Evolutionary conservation across 371 early-diverging fungal species (phyloP).

Genomic region (Apophysomyces ossiformis): DNA sequence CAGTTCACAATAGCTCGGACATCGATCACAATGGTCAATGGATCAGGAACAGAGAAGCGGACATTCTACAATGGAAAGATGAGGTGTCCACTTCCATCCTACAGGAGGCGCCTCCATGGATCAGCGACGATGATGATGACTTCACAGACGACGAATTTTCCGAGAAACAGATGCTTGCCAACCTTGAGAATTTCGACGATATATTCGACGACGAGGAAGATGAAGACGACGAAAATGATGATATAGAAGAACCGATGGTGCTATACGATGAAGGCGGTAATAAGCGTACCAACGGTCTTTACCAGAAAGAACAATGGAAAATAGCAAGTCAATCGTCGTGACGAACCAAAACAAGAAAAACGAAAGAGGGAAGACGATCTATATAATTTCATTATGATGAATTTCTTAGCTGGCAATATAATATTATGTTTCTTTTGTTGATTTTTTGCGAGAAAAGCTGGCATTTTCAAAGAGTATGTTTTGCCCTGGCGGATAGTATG

Average conservation of each 20-base stretch:
- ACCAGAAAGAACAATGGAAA: constrained; percentile 2
- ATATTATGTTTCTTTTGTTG: too few species aligned
- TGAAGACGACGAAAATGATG: constrained; percentile 14
- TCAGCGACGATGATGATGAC: constrained; percentile 20
- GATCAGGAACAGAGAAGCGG: not conserved
- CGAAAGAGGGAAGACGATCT: too few species aligned
- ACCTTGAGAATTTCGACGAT: constrained; percentile 35
- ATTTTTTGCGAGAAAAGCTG: too few species aligned
- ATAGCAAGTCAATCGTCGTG: not conserved
- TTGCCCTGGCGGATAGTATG: too few species aligned
- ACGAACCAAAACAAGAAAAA: not conserved
- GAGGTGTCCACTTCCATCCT: constrained; percentile 6
- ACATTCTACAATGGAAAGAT: not conserved
- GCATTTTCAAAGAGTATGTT: too few species aligned
- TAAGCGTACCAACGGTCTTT: not conserved
- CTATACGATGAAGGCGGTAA: not conserved
- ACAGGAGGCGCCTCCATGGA: constrained; percentile 12
- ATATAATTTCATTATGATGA: too few species aligned
- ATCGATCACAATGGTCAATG: not conserved
- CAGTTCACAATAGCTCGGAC: constrained; percentile 3
- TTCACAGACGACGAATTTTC: not conserved
- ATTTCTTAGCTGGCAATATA: too few species aligned
- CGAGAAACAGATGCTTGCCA: not conserved
- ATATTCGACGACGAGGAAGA: constrained; percentile 28
- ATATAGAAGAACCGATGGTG: constrained; percentile 8